Evolutionary conservation across 2,329 filamentous ascomycete genomes (phyloP).

Genomic region (Nothophoma quercina): DNA sequence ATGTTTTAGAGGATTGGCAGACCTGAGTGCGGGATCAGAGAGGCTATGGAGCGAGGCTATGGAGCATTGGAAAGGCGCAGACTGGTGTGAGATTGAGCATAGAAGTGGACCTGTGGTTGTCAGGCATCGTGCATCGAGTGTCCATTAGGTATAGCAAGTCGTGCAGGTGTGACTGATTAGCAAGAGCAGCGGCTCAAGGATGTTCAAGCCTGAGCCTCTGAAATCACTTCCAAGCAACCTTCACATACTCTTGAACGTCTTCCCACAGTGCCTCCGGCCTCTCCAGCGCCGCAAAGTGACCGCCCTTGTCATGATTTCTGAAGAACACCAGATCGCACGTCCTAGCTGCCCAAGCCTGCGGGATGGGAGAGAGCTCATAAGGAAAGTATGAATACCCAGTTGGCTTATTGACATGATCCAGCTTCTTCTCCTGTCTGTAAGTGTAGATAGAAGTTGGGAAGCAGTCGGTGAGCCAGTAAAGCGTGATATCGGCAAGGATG

Average conservation of each 20-base stretch:
- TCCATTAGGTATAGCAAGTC: too few relatives aligned
- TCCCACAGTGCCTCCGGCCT: constrained; percentile 50
- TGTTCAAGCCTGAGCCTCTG: too few relatives aligned
- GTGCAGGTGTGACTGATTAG: too few relatives aligned
- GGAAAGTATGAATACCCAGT: constrained; percentile 56
- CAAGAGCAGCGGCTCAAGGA: too few relatives aligned
- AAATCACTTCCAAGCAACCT: constrained; percentile 42
- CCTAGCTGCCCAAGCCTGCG: constrained; percentile 51
- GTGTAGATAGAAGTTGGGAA: constrained; percentile 59
- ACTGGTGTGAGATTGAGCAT: too few relatives aligned
- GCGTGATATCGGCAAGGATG: constrained; percentile 59
- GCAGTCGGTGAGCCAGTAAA: constrained; percentile 65
- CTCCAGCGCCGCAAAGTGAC: constrained; percentile 62
- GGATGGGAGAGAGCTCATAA: constrained; percentile 51
- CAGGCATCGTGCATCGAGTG: too few relatives aligned
- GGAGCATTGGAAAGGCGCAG: too few relatives aligned
- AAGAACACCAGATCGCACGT: constrained; percentile 50
- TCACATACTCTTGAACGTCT: constrained; percentile 57
- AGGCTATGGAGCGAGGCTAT: too few relatives aligned
- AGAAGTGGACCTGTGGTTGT: too few relatives aligned
- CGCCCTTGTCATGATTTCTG: constrained; percentile 44
- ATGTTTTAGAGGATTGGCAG: constrained; percentile 9
- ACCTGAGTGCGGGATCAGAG: too few relatives aligned
- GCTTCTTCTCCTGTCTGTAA: constrained; percentile 51
- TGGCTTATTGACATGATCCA: constrained; percentile 50